Evolutionary conservation across 805 yeast genomes (phyloP).

Genomic region (Tetrapisispora iriomotensis): DNA sequence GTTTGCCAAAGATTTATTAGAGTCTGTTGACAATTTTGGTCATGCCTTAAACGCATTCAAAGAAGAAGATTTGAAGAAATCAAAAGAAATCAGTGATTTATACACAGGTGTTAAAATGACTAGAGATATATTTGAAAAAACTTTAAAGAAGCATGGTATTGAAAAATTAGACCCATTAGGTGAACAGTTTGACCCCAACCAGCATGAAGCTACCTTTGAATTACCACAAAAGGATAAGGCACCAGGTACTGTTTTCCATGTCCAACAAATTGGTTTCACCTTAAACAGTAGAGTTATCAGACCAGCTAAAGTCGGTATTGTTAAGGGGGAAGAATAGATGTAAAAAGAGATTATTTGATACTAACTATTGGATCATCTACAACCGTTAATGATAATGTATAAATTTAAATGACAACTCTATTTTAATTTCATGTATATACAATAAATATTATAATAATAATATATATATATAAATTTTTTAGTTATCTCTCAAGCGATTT

Average conservation of each 20-base stretch:
- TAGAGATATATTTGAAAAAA: constrained; percentile 73
- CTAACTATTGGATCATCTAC: too few species aligned
- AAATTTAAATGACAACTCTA: too few species aligned
- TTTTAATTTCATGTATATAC: too few species aligned
- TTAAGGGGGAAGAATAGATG: constrained; percentile 38
- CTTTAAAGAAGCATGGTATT: constrained; percentile 71
- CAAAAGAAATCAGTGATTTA: constrained; percentile 59
- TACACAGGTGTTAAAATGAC: constrained; percentile 90
- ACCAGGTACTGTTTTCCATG: constrained; percentile 87
- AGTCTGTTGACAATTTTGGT: constrained; percentile 81
- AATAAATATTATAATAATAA: too few species aligned
- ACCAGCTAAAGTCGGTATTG: constrained; percentile 94
- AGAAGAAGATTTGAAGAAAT: constrained; percentile 47
- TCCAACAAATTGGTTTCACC: constrained; percentile 83
- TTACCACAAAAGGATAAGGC: constrained; percentile 77
- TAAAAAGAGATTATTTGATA: background rate
- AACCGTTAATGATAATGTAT: too few species aligned
- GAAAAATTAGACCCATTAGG: constrained; percentile 74
- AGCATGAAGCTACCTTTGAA: constrained; percentile 89
- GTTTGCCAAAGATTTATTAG: constrained; percentile 82
- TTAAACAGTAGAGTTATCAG: constrained; percentile 81
- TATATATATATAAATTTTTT: too few species aligned
- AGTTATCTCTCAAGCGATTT: too few species aligned
- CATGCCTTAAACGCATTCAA: constrained; percentile 71
- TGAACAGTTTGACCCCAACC: constrained; percentile 80